Percentiles rank a stretch among this genome's conserved stretches.
phyloP scores from a whole-genome alignment of 2,329 filamentous ascomycete species.

The Aspergillus ustus region DNA sequence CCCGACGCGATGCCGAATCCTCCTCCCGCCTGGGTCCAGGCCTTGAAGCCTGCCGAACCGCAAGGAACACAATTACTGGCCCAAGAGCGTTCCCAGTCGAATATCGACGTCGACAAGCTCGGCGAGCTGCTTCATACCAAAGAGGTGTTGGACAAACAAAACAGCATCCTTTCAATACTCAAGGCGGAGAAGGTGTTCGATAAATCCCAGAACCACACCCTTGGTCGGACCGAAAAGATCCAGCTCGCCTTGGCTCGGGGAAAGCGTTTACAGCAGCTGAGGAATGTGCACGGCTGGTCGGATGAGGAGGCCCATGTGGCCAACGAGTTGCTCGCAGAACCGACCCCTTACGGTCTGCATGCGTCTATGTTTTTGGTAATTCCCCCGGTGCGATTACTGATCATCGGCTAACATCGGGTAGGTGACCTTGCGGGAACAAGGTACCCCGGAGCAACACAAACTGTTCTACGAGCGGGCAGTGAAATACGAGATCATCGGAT shows the following conservation, averaged over 20 bases:
- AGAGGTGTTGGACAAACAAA: conserved; percentile 64
- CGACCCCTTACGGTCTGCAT: conserved; percentile 74
- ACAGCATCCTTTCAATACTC: conserved; percentile 66
- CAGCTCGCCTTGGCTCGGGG: conserved; percentile 70
- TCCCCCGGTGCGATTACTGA: not conserved
- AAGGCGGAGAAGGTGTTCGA: conserved; percentile 72
- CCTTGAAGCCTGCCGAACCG: conserved; percentile 67
- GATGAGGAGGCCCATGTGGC: conserved; percentile 67
- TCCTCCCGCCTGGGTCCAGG: conserved; percentile 68
- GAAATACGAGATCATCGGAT: conserved; percentile 74
- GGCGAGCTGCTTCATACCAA: conserved; percentile 72
- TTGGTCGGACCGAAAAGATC: conserved; percentile 70
- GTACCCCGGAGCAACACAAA: conserved; percentile 73
- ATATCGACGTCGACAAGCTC: conserved; percentile 69
- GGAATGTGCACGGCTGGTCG: conserved; percentile 69
- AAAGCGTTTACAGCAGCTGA: conserved; percentile 71
- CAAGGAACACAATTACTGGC: conserved; percentile 71
- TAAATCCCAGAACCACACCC: conserved; percentile 78
- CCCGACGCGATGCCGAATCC: conserved; percentile 41
- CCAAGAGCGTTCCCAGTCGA: conserved; percentile 70
- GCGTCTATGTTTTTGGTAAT: conserved; percentile 69
- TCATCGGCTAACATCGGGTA: conserved; percentile 34
- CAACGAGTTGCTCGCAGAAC: conserved; percentile 72
- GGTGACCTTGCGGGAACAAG: conserved; percentile 73
- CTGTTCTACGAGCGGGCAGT: conserved; percentile 71